Evolutionary conservation across 2,329 filamentous ascomycete genomes (phyloP).

Genomic region (Colletotrichum costaricense): DNA sequence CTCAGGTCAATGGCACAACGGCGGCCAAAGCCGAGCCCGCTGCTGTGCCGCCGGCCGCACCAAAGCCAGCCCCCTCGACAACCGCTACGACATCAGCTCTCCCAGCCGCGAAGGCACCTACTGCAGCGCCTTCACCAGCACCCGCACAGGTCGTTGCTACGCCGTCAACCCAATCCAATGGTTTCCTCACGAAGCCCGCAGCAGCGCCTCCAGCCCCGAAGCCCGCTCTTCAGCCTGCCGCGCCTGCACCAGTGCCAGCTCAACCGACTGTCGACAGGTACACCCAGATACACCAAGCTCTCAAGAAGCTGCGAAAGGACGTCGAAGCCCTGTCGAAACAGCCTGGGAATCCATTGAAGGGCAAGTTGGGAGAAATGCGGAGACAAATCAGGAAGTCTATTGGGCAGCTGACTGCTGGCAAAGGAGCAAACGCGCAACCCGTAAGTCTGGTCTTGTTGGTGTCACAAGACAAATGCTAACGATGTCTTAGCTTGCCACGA

Average conservation of each 20-base stretch:
- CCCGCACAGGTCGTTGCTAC: conserved; percentile 22
- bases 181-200: conserved; percentile 17
- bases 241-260: not conserved
- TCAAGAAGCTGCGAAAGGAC: conserved; percentile 75
- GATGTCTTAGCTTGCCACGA: conserved; percentile 53
- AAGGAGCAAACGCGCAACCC: conserved; percentile 64
- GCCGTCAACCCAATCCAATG: conserved; percentile 15
- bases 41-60: conserved; percentile 23
- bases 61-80: conserved; percentile 15
- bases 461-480: conserved; percentile 23
- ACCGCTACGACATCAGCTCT: conserved; percentile 32
- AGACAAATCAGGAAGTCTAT: conserved; percentile 77
- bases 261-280: conserved; percentile 54
- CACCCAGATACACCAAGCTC: conserved; percentile 71
- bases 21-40: conserved; percentile 23
- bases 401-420: conserved; percentile 77
- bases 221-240: conserved; percentile 1
- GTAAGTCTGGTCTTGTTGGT: conserved; percentile 44
- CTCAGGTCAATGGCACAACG: conserved; percentile 37
- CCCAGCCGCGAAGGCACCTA: conserved; percentile 32
- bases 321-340: conserved; percentile 67
- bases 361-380: conserved; percentile 76
- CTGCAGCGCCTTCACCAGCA: conserved; percentile 26
- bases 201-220: conserved; percentile 24
- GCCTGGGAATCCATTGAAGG: conserved; percentile 64